These are phyloP conservation scores for Alternaria tenuissima DNA, from an alignment of 2,329 filamentous ascomycete genomes.

Conservation along the genomic window DNA sequence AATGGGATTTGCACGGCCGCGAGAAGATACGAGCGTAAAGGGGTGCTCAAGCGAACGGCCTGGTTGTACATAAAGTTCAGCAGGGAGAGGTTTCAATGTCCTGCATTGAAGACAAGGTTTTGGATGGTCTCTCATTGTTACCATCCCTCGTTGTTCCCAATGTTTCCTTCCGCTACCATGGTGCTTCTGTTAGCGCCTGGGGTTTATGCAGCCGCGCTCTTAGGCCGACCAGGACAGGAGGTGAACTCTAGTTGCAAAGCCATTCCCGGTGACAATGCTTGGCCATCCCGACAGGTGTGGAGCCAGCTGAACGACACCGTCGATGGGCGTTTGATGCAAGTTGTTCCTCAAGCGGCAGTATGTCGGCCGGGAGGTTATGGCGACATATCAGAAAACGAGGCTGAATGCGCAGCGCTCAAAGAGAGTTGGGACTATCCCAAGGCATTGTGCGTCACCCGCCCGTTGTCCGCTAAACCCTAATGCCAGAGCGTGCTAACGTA, in stretches of 20 bases:
- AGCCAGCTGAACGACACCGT: constrained; percentile 42
- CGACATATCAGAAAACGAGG: not conserved
- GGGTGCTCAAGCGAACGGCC: too few relatives aligned
- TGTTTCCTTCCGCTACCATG: too few relatives aligned
- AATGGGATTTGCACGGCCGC: too few relatives aligned
- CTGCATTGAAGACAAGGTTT: too few relatives aligned
- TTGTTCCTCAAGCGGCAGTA: constrained; percentile 44
- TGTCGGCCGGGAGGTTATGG: constrained; percentile 32
- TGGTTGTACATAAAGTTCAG: too few relatives aligned
- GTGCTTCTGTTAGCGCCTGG: too few relatives aligned
- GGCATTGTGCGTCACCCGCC: not conserved
- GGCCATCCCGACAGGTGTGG: constrained; percentile 39
- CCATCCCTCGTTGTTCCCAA: too few relatives aligned
- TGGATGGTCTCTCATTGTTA: too few relatives aligned
- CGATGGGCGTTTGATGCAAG: constrained; percentile 28
- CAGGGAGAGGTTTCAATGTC: too few relatives aligned
- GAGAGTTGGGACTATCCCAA: constrained; percentile 15
- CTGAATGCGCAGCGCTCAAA: constrained; percentile 4
- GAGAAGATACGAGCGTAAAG: too few relatives aligned
- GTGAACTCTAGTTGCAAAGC: not conserved
- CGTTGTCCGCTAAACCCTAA: not conserved
- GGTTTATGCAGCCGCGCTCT: too few relatives aligned
- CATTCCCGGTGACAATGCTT: constrained; percentile 40
- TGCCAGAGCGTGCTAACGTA: not conserved
- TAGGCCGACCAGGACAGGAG: too few relatives aligned